Conservation (phyloP, 2,329 filamentous ascomycete species). For the Pyrenochaeta sp. region DNA sequence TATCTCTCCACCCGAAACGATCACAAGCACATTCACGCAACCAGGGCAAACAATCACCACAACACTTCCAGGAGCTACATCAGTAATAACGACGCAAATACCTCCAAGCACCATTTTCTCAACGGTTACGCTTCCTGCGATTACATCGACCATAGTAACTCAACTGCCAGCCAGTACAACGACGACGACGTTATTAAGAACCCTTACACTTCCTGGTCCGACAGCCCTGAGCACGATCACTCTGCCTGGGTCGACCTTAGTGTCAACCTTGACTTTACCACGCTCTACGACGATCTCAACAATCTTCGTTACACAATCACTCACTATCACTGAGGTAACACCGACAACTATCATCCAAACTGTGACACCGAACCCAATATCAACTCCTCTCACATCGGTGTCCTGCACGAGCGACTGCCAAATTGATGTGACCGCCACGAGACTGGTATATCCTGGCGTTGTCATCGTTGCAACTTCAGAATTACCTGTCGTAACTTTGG, state of each 20-base stretch:
- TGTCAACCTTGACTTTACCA: conserved; percentile 37
- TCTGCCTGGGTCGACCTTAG: conserved; percentile 15
- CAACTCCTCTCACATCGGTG: conserved; percentile 23
- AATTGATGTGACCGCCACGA: conserved; percentile 43
- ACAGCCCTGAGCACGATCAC: conserved; percentile 14
- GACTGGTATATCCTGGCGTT: conserved; percentile 36
- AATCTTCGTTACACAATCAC: conserved; percentile 20
- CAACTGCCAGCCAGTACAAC: conserved; percentile 27
- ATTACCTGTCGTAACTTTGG: conserved; percentile 30
- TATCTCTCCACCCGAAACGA: conserved; percentile 1
- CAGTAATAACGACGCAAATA: conserved; percentile 10
- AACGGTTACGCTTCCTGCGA: conserved; percentile 24
- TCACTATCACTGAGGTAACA: conserved; percentile 27
- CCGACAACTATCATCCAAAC: conserved; percentile 35
- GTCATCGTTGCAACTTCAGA: conserved; percentile 27
- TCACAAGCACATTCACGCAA: conserved; percentile 12
- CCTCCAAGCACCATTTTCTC: conserved; percentile 8
- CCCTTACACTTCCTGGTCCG: conserved; percentile 22
- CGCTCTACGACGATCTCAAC: conserved; percentile 32
- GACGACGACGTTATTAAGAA: conserved; percentile 29
- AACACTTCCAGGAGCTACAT: conserved; percentile 1
- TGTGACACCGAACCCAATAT: conserved; percentile 23
- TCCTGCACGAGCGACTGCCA: conserved; percentile 40
- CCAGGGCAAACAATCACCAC: conserved; percentile 13
- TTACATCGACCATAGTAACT: conserved; percentile 7